Evolutionary conservation across 768 basidiomycete species (phyloP), one percentile per base, ranked within the genome.

Genomic region (Tephrocybe sp.): DNA sequence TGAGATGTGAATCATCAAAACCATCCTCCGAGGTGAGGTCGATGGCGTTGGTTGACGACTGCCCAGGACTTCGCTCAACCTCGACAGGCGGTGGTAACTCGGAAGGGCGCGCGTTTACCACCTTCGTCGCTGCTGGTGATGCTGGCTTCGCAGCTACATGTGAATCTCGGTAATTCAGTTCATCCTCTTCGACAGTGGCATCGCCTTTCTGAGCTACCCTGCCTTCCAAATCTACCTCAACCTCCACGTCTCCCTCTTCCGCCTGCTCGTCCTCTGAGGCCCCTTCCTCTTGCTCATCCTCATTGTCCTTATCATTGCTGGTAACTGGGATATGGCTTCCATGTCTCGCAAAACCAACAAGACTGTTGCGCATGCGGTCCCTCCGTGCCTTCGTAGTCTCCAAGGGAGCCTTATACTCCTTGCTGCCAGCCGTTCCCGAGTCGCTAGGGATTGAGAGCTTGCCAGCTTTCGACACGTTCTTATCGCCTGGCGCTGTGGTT

Each of bases 341-440:
- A 28, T 61, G 62, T 54, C 81, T 71, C 9, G 83, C 76, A 67
- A 84, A 89, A 9, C 66, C 74, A 36, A 67, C 73, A 49, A 90
- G 59, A 43, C 64, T 74, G 43, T 66, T 71, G 47, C 78, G 71
- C 44, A 88, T 64, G 26, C 61, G 69, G 51, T 67, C 61, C n/a
- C 43, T 57, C 9, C 38, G 46, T 21, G 15, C 9, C 6, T 26
- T 44, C 3, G 24, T 9, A 30, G 28, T 7, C 7, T 6, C 28
- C 28, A 30, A 6, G 7, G 12, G 6, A 12, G 32, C 32, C 32
- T 34, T 8, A n/a, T 34, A 5, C 13, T n/a, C 32, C 6, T 15
- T 34, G 5, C 5, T 5, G 5, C 32, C 5, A 5, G 8, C 36
- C 21, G n/a, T 19, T 21, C 12, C 18, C 9, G 36, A 37, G 12